Evolutionary conservation across 163 green algal genomes (phyloP).

Genomic region (Volvox carteri): DNA sequence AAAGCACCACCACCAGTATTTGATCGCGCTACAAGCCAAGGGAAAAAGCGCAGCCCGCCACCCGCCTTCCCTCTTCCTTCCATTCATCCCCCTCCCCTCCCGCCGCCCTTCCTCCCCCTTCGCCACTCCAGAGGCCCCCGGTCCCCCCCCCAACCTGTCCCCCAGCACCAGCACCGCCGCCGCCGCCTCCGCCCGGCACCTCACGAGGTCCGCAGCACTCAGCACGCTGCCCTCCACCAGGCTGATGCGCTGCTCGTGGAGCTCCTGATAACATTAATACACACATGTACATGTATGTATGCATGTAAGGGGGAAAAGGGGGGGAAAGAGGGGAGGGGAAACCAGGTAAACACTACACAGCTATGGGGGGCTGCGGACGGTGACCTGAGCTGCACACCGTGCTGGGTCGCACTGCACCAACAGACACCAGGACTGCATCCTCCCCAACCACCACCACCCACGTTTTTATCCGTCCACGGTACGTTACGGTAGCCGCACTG

Average conservation of each 20-base stretch:
- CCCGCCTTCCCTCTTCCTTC: too few species aligned
- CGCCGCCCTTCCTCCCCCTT: background rate
- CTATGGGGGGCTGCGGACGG: too few species aligned
- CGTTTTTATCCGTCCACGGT: background rate
- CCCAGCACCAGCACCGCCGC: constrained; percentile 79
- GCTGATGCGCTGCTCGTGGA: constrained; percentile 83
- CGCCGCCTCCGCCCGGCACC: constrained; percentile 63
- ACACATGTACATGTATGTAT: too few species aligned
- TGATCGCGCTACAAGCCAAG: too few species aligned
- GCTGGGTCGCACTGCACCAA: too few species aligned
- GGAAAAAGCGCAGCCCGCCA: too few species aligned
- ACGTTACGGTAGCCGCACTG: too few species aligned
- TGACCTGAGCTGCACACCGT: too few species aligned
- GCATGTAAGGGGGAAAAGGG: background rate
- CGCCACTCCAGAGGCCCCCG: background rate
- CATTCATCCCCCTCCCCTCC: background rate
- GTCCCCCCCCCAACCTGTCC: constrained; percentile 74
- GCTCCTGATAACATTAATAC: too few species aligned
- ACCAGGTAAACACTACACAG: too few species aligned
- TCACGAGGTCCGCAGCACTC: constrained; percentile 79
- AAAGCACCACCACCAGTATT: too few species aligned
- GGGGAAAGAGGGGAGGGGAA: background rate
- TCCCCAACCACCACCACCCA: background rate
- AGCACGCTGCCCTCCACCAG: constrained; percentile 86
- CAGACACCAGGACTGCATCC: too few species aligned